These are phyloP conservation scores for Irpex rosettiformis DNA, from an alignment of 1,284 basidiomycete species.

Conservation along the genomic window DNA sequence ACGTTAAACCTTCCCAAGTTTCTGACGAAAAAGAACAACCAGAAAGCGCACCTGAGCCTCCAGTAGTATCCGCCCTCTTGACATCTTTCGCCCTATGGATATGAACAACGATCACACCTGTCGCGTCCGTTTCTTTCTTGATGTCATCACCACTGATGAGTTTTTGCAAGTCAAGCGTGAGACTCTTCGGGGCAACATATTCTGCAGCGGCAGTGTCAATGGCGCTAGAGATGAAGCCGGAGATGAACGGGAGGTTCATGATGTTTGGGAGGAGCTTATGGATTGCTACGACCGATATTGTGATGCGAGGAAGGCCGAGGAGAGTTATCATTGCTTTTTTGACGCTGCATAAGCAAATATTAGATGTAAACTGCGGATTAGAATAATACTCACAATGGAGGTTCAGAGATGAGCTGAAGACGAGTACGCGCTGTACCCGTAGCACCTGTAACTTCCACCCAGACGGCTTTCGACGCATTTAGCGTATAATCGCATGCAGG, in stretches of 20 bases:
- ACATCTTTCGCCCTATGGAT: slow-evolving; percentile 64
- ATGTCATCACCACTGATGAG: slow-evolving; percentile 62
- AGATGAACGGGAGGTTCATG: slow-evolving; percentile 77
- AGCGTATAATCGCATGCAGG: not conserved
- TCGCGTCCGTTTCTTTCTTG: slow-evolving; percentile 57
- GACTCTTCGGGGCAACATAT: slow-evolving; percentile 69
- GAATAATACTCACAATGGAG: slow-evolving; percentile 52
- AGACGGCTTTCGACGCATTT: slow-evolving; percentile 46
- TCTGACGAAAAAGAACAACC: not conserved
- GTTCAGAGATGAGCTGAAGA: slow-evolving; percentile 77
- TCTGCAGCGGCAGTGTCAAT: slow-evolving; percentile 64
- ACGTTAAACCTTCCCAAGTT: slow-evolving; percentile 15
- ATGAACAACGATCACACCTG: slow-evolving; percentile 68
- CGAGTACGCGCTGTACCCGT: slow-evolving; percentile 71
- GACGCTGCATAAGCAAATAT: slow-evolving; percentile 21
- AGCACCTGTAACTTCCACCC: slow-evolving; percentile 79
- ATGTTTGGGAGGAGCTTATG: slow-evolving; percentile 69
- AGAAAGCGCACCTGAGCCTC: slow-evolving; percentile 50
- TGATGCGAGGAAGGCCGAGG: slow-evolving; percentile 76
- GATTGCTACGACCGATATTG: slow-evolving; percentile 74
- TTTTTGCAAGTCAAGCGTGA: slow-evolving; percentile 72
- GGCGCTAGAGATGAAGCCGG: slow-evolving; percentile 71
- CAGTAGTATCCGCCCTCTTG: slow-evolving; percentile 59
- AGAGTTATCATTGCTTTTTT: slow-evolving; percentile 55
- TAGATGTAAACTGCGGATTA: slow-evolving; percentile 15